Conservation (phyloP, 2,329 filamentous ascomycete species). For the Monosporascus sp. region DNA sequence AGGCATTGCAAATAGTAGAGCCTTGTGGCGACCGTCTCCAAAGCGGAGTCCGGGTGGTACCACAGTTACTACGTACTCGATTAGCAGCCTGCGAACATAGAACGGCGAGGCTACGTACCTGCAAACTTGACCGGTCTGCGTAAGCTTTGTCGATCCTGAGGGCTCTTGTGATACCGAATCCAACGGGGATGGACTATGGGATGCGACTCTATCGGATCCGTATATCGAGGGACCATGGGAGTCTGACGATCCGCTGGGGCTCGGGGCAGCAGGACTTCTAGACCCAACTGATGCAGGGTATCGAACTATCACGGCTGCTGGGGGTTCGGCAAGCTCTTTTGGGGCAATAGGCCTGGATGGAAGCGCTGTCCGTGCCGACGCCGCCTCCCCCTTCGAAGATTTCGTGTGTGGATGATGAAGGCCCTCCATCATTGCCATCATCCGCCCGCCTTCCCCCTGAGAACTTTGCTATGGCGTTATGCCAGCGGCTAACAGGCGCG, state of each 20-base stretch:
- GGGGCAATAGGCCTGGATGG: conserved; percentile 23
- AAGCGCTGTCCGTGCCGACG: conserved; percentile 22
- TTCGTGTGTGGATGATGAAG: conserved; percentile 13
- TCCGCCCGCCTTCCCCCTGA: conserved; percentile 2
- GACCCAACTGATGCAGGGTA: conserved; percentile 17
- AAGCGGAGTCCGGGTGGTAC: conserved; percentile 85
- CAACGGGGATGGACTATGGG: conserved; percentile 27
- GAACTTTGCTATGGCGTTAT: conserved; percentile 1
- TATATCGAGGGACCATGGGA: conserved; percentile 22
- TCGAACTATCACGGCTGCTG: conserved; percentile 13
- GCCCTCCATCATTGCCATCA: conserved; percentile 20
- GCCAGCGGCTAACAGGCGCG: not conserved
- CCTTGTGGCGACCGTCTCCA: conserved; percentile 93
- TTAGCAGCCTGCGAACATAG: conserved; percentile 16
- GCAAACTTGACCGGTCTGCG: conserved; percentile 27
- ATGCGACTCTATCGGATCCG: conserved; percentile 23
- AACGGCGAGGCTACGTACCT: conserved; percentile 19
- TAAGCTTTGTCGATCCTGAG: conserved; percentile 9
- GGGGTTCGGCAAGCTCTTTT: conserved; percentile 18
- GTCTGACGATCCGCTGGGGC: conserved; percentile 20
- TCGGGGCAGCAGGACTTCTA: conserved; percentile 20
- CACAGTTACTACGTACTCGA: conserved; percentile 68
- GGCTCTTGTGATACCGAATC: conserved; percentile 17
- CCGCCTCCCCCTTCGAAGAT: conserved; percentile 16
- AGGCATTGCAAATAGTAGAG: conserved; percentile 95